Percentiles rank a stretch among this genome's conserved stretches.
Evolutionary conservation across 2,329 filamentous ascomycete species (phyloP).

Genomic region (Triangularia verruculosa): DNA sequence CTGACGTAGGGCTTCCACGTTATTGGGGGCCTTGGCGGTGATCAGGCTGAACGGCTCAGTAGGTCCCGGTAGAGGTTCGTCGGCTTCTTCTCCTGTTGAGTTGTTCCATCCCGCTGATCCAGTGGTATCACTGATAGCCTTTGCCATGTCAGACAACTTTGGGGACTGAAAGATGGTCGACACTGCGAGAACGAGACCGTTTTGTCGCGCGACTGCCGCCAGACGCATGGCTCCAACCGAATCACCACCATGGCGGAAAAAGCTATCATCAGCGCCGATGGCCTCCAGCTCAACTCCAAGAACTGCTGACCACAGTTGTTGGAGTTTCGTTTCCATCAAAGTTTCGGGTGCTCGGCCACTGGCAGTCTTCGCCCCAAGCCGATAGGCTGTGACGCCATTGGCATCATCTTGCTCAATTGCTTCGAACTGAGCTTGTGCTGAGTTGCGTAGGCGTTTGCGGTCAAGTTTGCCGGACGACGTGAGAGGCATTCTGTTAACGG

Average conservation of each 20-base stretch:
- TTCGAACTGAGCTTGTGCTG: conserved; percentile 12
- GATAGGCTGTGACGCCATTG: conserved; percentile 16
- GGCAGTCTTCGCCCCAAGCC: conserved; percentile 28
- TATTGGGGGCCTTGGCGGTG: neutral
- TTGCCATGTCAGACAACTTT: conserved; percentile 23
- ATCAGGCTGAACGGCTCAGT: conserved; percentile 19
- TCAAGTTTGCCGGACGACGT: conserved; percentile 28
- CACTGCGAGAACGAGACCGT: conserved; percentile 22
- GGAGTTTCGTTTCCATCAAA: conserved; percentile 43
- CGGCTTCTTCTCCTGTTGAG: neutral
- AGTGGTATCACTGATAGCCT: neutral
- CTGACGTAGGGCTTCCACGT: conserved; percentile 6
- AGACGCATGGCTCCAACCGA: conserved; percentile 42
- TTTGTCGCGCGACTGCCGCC: conserved; percentile 36
- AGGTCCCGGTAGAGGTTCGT: conserved; percentile 9
- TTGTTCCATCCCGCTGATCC: conserved; percentile 23
- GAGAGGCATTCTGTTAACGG: conserved; percentile 29
- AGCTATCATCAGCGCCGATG: conserved; percentile 30
- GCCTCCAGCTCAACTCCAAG: conserved; percentile 12
- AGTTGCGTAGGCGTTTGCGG: conserved; percentile 18
- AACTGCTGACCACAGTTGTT: conserved; percentile 43
- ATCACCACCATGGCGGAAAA: conserved; percentile 37
- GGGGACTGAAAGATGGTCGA: conserved; percentile 25
- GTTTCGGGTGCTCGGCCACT: conserved; percentile 35
- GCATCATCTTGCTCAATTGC: neutral